Conservation (phyloP, 2,329 filamentous ascomycete species). For the Escovopsis sp. region DNA sequence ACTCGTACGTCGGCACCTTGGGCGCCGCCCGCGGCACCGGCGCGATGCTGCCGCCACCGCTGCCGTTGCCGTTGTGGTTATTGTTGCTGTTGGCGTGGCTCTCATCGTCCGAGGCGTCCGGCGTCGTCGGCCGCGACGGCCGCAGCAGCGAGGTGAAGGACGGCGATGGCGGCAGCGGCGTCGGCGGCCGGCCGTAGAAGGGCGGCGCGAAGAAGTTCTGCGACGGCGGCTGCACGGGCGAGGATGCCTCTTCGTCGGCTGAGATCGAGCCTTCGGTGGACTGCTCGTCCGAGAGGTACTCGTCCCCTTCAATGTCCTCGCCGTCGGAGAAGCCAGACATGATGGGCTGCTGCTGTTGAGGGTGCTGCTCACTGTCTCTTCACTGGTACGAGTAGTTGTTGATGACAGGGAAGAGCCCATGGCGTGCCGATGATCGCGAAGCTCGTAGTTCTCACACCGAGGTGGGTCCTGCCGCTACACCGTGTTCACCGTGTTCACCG, state of each 20-base stretch:
- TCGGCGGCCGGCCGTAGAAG: constrained; percentile 95
- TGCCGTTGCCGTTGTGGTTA: no score
- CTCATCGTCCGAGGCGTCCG: constrained; percentile 82
- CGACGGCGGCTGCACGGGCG: constrained; percentile 29
- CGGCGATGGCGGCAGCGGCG: constrained; percentile 80
- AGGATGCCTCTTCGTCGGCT: constrained; percentile 16
- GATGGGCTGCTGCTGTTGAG: not conserved
- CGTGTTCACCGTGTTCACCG: no score
- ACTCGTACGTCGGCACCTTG: constrained; percentile 97
- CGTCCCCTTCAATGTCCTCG: constrained; percentile 13
- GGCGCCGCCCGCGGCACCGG: constrained; percentile 76
- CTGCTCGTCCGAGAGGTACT: constrained; percentile 21
- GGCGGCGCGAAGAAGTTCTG: constrained; percentile 57
- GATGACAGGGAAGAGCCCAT: no score
- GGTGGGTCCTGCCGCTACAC: no score
- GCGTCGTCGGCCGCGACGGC: constrained; percentile 82
- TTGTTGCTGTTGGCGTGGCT: no score
- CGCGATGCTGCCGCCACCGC: constrained; percentile 34
- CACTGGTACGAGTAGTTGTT: no score
- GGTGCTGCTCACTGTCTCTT: not conserved
- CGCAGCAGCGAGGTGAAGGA: constrained; percentile 84
- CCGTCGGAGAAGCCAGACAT: constrained; percentile 23
- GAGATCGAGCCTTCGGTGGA: constrained; percentile 12
- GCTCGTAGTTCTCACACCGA: no score
- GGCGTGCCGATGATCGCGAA: no score